Evolutionary conservation across 352 stramenopile genomes (phyloP), one percentile per base, ranked within the genome.

Genomic region (Pythium oligandrum): DNA sequence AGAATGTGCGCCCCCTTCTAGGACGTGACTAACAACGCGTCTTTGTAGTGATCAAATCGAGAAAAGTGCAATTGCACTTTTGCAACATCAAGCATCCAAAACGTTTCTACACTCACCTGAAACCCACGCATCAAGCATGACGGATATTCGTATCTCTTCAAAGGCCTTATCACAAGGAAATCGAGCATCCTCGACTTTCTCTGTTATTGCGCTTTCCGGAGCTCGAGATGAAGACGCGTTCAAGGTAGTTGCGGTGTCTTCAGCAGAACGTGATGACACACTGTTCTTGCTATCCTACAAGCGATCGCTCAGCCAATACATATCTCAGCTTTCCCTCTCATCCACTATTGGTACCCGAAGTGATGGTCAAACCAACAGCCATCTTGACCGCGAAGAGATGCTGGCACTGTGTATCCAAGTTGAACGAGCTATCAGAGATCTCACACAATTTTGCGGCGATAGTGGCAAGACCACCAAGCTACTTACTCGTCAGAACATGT

Each of bases 141-240:
- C 69, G 32, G 76, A 88, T 48, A 88, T 90, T 45, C 66, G 70
- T 7, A 49, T 86, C 30, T 85, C 75, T 6, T 82, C 75, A 1
- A 83, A 83, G 32, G 65, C 75, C 6, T 53, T 86, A 32, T 59
- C 63, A n/a, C 72, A 40, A 34, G 26, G 49, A 17, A 57, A 64
- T 11, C 40, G 47, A 12, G 61, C 45, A 7, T 55, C 47, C 37
- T 67, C 66, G 4, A 71, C 66, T 1, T 85, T 85, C 35, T 66
- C 64, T 11, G 70, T 86, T 6, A 67, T 78, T 10, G 63, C 72
- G 3, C 59, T 86, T 1, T 65, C 66, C 37, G 77, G 75, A 10
- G 63, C 69, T 7, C 70, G 76, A 47, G 79, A 90, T 59, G 75
- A 90, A 57, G 77, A 88, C 46, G 79, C 79, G 8, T 90, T 90